Percentiles rank a stretch among this genome's conserved stretches.
Evolutionary conservation across 2,329 filamentous ascomycete species (phyloP).

Genomic region (Phaeomoniella chlamydospora): DNA sequence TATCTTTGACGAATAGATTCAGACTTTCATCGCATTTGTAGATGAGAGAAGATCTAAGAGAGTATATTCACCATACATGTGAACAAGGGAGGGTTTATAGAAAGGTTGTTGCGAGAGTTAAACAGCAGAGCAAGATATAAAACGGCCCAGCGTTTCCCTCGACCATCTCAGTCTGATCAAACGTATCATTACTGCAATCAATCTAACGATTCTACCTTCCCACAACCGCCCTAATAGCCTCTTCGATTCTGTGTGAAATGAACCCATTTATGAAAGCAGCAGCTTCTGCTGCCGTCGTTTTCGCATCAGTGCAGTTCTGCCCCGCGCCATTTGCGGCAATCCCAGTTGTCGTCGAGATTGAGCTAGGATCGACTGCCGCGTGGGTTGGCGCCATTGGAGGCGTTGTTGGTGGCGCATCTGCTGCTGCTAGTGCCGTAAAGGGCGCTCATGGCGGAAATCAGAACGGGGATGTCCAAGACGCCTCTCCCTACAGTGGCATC

Average conservation of each 20-base stretch:
- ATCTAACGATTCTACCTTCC: neutral
- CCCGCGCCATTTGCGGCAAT: slow-evolving; percentile 6
- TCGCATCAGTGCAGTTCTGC: slow-evolving; percentile 6
- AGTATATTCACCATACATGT: neutral
- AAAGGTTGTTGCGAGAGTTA: neutral
- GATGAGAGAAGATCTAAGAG: too few species aligned
- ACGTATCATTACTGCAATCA: neutral
- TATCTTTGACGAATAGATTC: too few species aligned
- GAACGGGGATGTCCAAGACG: too few species aligned
- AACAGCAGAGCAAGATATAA: neutral
- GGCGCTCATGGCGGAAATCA: too few species aligned
- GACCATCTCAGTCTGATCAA: neutral
- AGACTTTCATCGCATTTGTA: too few species aligned
- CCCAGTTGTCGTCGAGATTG: slow-evolving; percentile 1
- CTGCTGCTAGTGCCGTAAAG: too few species aligned
- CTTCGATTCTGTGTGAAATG: slow-evolving; percentile 2
- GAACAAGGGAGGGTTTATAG: neutral
- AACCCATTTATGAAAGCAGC: slow-evolving; percentile 2
- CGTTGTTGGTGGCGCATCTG: too few species aligned
- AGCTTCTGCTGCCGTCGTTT: slow-evolving; percentile 4
- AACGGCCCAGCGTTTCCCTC: neutral
- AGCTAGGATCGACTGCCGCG: too few species aligned
- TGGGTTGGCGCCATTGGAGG: too few species aligned
- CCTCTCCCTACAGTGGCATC: too few species aligned
- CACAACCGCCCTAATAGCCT: neutral